Conservation (phyloP, 345 rosid genomes). For the Populus deltoides region DNA sequence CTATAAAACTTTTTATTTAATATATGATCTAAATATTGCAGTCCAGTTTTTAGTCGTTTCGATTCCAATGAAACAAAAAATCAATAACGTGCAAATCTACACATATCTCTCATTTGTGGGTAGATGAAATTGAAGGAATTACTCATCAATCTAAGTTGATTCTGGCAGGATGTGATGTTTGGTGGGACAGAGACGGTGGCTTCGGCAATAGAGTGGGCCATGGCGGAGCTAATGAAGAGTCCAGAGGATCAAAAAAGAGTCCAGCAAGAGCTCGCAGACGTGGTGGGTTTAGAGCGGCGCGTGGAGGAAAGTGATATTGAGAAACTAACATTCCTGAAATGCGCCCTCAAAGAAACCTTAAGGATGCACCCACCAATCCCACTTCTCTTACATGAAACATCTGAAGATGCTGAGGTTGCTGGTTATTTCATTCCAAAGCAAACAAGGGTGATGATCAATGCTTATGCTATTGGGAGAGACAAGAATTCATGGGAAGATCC, state of each 20-base stretch:
- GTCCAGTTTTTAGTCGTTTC: background rate
- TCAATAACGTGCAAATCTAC: background rate
- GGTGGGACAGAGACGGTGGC: conserved; percentile 98
- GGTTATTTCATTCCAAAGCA: conserved; percentile 66
- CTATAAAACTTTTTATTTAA: too few species aligned
- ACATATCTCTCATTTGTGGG: background rate
- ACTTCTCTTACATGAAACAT: conserved; percentile 82
- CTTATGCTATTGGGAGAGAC: conserved; percentile 77
- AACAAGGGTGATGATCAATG: conserved; percentile 71
- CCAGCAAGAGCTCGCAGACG: conserved; percentile 69
- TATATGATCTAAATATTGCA: too few species aligned
- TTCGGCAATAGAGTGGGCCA: conserved; percentile 87
- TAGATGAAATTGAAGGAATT: background rate
- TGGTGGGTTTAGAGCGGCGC: conserved; percentile 69
- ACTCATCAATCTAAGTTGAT: background rate
- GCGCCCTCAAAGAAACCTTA: conserved; percentile 69
- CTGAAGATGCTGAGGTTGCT: conserved; percentile 54
- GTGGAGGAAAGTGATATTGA: conserved; percentile 77
- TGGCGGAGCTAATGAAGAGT: conserved; percentile 70
- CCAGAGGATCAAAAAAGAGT: conserved; percentile 61
- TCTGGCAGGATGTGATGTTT: conserved; percentile 84
- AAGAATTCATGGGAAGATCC: conserved; percentile 72
- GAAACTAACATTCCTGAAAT: conserved; percentile 55
- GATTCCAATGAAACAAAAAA: background rate
- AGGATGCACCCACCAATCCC: conserved; percentile 97